Base-by-base conservation (phyloP, 768 basidiomycete genomes). In the Boletales sp. region DNA sequence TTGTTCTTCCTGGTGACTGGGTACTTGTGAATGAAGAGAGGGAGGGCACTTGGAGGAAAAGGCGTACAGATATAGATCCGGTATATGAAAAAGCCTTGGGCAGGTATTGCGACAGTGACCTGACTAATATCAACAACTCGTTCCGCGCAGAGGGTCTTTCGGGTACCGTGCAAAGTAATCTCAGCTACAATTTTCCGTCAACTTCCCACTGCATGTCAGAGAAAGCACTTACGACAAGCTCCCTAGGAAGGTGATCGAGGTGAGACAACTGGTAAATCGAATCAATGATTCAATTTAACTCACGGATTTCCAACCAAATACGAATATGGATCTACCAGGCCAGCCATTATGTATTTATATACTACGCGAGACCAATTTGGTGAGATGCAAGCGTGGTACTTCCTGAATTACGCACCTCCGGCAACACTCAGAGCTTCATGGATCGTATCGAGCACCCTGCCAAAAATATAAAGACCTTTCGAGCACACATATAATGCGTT, bases 31-130 rank as follows among this genome's bases (percentile, higher is more conserved):
- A 17, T 29, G n/a, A 36, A 15, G 2, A 13, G 12, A n/a, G 5
- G 31, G 32, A 12, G 12, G n/a, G 13, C 14, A 10, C 2, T 5
- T 1, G 17, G 9, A 6, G 7, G 24, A 3, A 27, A 0, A 36
- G 1, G 49, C 47, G 14, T 11, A 60, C 57, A 48, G 15, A 45
- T 0, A 14, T 60, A 59, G 11, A 59, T 46, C 15, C 57, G 46
- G 24, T 56, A 14, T 17, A 56, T 27, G 21, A 59, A 55, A 38
- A 46, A 59, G 7, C 46, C 48, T 9, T 59, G 57, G 2, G 49
- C 43, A 4, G 17, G 10, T 36, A 40, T 5, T 38, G 53, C 53
- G 39, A 47, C 35, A 4, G 48, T 11, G 12, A 0, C 6, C 57
- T 60, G 24, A 27, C 24, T 27, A 31, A 10, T n/a, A 30, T 58